phyloP scores from a whole-genome alignment of 169 alveolate species.

The Plasmodium blacklocki region DNA sequence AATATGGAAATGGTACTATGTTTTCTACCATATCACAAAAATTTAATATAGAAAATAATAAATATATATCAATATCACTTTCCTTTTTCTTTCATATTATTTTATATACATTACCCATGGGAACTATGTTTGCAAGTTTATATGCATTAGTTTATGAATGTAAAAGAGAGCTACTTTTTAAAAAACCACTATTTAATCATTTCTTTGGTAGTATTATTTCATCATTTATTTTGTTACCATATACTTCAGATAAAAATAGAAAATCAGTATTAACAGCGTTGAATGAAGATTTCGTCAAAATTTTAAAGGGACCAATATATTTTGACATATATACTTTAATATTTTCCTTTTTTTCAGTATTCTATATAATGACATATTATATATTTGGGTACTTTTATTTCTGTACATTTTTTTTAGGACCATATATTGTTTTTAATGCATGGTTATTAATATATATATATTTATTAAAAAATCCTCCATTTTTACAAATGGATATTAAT shows the following conservation, averaged over 20 bases:
- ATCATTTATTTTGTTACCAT: constrained; percentile 61
- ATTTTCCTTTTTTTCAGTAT: constrained; percentile 38
- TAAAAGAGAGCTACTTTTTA: constrained; percentile 54
- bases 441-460: constrained; percentile 62
- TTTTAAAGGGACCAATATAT: constrained; percentile 72
- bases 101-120: constrained; percentile 71
- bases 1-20: constrained; percentile 73
- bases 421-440: constrained; percentile 56
- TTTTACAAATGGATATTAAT: constrained; percentile 35
- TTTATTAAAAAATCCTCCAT: constrained; percentile 65
- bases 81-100: constrained; percentile 60
- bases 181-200: constrained; percentile 30
- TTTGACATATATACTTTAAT: constrained; percentile 51
- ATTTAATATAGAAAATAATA: constrained; percentile 14
- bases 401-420: constrained; percentile 45
- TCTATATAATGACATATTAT: constrained; percentile 39
- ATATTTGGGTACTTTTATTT: constrained; percentile 61
- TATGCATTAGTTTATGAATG: constrained; percentile 68
- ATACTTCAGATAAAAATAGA: constrained; percentile 51
- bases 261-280: constrained; percentile 45
- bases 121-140: constrained; percentile 75
- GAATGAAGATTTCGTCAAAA: constrained; percentile 64
- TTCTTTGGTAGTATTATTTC: constrained; percentile 68
- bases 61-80: not conserved
- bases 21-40: constrained; percentile 53